Percentiles rank a stretch among this genome's conserved stretches.
phyloP scores from a whole-genome alignment of 2,329 filamentous ascomycete species.

The Fusarium sp. region DNA sequence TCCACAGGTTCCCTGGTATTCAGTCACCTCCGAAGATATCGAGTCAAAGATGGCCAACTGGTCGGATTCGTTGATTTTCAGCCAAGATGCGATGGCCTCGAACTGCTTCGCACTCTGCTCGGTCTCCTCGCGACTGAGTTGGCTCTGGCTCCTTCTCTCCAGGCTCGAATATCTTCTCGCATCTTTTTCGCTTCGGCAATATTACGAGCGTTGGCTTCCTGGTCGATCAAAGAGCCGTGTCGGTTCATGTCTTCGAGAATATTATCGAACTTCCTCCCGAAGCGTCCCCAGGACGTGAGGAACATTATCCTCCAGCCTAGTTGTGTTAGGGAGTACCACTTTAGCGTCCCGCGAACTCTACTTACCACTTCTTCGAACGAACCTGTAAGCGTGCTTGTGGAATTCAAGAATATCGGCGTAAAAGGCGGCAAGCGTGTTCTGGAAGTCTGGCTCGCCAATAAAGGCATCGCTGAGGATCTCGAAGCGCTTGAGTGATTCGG shows the following conservation, averaged over 20 bases:
- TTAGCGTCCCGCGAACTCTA: too few relatives aligned
- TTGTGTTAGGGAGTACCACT: too few relatives aligned
- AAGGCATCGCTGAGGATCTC: constrained; percentile 49
- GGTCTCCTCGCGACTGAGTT: neutral
- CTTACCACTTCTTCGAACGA: constrained; percentile 52
- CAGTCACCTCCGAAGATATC: neutral
- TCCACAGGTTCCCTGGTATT: constrained; percentile 9
- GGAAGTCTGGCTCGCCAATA: constrained; percentile 48
- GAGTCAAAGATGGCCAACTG: constrained; percentile 18
- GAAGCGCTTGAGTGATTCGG: constrained; percentile 53
- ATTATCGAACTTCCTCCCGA: constrained; percentile 48
- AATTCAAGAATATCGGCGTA: constrained; percentile 63
- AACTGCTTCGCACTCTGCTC: constrained; percentile 15
- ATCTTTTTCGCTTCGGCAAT: constrained; percentile 41
- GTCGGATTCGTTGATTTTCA: constrained; percentile 17
- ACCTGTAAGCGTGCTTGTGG: constrained; percentile 59
- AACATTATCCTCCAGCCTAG: constrained; percentile 53
- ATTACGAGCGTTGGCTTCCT: constrained; percentile 47
- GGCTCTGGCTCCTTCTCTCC: constrained; percentile 15
- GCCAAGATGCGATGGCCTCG: constrained; percentile 20
- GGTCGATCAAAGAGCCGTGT: constrained; percentile 49
- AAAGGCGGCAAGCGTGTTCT: constrained; percentile 55
- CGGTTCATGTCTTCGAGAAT: constrained; percentile 50
- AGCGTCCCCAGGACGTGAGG: constrained; percentile 52
- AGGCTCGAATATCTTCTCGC: constrained; percentile 20